These are phyloP conservation scores for Combretum micranthum DNA, from an alignment of 345 rosid species.

Conservation along the genomic window DNA sequence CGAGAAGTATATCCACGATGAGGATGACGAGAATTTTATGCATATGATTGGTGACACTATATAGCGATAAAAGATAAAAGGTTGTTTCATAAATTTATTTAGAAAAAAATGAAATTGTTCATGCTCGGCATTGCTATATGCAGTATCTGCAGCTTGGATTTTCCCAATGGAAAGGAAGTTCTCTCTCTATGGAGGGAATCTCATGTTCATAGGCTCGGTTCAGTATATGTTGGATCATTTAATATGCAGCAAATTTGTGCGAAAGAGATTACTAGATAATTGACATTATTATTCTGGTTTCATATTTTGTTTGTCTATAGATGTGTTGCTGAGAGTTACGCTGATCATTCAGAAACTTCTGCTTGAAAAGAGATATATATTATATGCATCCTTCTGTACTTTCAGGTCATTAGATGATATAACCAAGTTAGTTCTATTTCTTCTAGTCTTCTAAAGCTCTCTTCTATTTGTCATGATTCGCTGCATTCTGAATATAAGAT, in stretches of 20 bases:
- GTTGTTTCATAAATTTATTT: too few species aligned
- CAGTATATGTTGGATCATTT: neutral
- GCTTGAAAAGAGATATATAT: constrained; percentile 84
- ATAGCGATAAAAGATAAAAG: too few species aligned
- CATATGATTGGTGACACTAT: too few species aligned
- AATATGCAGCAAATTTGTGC: neutral
- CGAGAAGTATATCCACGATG: too few species aligned
- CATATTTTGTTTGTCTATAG: constrained; percentile 26
- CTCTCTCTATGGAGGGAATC: neutral
- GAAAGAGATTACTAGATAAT: neutral
- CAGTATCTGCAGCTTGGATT: constrained; percentile 2
- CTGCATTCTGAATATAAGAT: neutral
- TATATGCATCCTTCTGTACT: constrained; percentile 87
- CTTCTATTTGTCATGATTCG: neutral
- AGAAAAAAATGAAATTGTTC: neutral
- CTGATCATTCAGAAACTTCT: constrained; percentile 71
- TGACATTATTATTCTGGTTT: neutral
- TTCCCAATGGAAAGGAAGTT: constrained; percentile 3
- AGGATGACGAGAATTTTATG: too few species aligned
- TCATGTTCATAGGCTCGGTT: constrained; percentile 1
- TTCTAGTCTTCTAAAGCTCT: neutral
- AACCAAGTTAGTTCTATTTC: neutral
- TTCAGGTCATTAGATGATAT: constrained; percentile 34
- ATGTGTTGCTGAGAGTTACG: constrained; percentile 68
- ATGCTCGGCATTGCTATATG: neutral